Percentiles rank a stretch among this genome's conserved stretches.
phyloP scores from a whole-genome alignment of 495 filamentous ascomycete species.

The Penicillium silybi region DNA sequence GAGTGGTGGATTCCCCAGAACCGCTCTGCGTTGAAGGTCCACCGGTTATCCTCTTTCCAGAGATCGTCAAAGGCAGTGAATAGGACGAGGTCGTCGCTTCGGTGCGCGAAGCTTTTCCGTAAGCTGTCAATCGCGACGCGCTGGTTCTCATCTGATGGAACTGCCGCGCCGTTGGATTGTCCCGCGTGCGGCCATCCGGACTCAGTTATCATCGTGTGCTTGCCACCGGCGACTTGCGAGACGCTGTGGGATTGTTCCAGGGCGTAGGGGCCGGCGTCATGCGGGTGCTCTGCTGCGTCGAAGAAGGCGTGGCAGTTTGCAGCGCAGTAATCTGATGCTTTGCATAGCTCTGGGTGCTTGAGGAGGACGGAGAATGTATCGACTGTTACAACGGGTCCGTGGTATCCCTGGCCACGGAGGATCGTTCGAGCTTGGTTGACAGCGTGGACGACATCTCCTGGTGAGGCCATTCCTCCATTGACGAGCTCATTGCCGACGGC shows the following conservation, averaged over 20 bases:
- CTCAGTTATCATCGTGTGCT: conserved; percentile 64
- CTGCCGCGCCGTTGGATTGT: conserved; percentile 55
- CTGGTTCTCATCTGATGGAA: conserved; percentile 63
- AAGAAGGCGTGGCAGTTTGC: conserved; percentile 86
- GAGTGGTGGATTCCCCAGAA: conserved; percentile 60
- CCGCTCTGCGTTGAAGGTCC: conserved; percentile 65
- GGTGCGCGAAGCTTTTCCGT: conserved; percentile 44
- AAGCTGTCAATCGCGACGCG: conserved; percentile 59
- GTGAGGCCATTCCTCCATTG: conserved; percentile 54
- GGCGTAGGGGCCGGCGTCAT: conserved; percentile 62
- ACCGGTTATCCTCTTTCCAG: conserved; percentile 69
- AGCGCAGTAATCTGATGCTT: conserved; percentile 70
- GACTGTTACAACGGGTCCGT: conserved; percentile 70
- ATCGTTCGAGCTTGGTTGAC: conserved; percentile 51
- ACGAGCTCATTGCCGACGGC: conserved; percentile 79
- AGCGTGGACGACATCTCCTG: conserved; percentile 49
- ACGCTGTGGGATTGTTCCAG: conserved; percentile 49
- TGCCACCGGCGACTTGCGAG: conserved; percentile 44
- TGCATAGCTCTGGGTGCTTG: conserved; percentile 65
- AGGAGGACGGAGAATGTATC: conserved; percentile 70
- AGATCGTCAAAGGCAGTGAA: conserved; percentile 72
- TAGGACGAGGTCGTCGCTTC: conserved; percentile 52
- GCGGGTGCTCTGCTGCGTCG: conserved; percentile 54
- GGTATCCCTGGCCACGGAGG: conserved; percentile 62
- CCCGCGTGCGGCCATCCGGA: conserved; percentile 79